These are phyloP conservation scores for Pinus albicaulis DNA, from an alignment of 75 land plant species.

Conservation along the genomic window DNA sequence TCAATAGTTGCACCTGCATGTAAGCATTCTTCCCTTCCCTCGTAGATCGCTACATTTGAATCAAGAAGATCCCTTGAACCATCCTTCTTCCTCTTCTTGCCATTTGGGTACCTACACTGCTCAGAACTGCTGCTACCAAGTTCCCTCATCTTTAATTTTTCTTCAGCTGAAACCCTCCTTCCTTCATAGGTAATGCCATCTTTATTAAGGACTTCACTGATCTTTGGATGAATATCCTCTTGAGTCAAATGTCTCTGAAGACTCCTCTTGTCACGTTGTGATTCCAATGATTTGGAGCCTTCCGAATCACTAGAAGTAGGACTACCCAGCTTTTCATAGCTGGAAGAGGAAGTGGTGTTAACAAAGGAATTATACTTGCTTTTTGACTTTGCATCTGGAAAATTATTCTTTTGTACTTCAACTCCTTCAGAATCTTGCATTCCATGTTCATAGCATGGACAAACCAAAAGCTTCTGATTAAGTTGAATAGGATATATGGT, in stretches of 20 bases:
- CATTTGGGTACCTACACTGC: neutral
- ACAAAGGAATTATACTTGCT: neutral
- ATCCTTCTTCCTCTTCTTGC: slow-evolving; percentile 5
- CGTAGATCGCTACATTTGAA: neutral
- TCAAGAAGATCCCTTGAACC: neutral
- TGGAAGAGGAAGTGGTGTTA: neutral
- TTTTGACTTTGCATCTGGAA: neutral
- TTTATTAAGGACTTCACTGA: neutral
- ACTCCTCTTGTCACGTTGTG: neutral
- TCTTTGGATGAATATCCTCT: neutral
- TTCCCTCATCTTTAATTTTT: neutral
- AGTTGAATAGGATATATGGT: slow-evolving; percentile 13
- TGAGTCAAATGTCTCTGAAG: neutral
- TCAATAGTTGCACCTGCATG: neutral
- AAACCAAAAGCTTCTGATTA: slow-evolving; percentile 3
- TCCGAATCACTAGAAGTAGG: neutral
- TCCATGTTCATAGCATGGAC: slow-evolving; percentile 18
- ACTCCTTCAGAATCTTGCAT: neutral
- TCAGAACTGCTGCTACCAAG: neutral
- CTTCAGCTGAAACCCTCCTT: neutral
- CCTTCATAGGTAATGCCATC: neutral
- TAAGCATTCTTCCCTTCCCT: slow-evolving; percentile 1
- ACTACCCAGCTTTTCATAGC: neutral
- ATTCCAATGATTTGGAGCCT: neutral
- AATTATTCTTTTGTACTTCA: neutral